Evolutionary conservation across 345 rosid species (phyloP), one percentile per base, ranked within the genome.

Genomic region (Punica granatum): DNA sequence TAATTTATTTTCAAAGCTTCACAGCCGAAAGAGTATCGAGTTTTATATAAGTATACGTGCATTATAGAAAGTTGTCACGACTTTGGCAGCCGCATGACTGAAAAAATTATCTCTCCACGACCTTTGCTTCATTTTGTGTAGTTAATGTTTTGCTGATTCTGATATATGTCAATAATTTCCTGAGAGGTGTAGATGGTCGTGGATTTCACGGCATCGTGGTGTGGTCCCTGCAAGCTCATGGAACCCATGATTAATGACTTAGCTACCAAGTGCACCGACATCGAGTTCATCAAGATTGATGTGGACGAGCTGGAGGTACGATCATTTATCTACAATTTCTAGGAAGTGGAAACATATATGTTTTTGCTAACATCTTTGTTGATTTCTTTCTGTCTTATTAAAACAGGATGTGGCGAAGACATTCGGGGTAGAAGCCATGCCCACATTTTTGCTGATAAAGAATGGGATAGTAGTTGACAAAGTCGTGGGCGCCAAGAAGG

Each of bases 201-300:
- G 42, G 80, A 87, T 74, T 93, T 88, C 81, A 76, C 96, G 18
- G 91, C 95, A 5, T 77, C 78, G 13, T 88, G 97, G 96, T 90
- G 97, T 8, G 90, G 92, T 53, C 92, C 94, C 2, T 88, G 97
- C 72, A 84, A 80, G 67, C 26, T 58, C 54, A 75, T 88, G 69
- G 94, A 88, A 13, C 92, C 90, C 0, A 56, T 61, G 16, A 66
- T 86, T 34, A 78, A 80, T 53, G 89, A 82, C 41, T 74, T 81
- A 21, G 90, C 94, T 6, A 84, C 86, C 14, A 80, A 62, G 43
- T 86, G 79, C 76, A 53, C 78, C 0, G 82, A 87, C 44, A 87
- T 85, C 33, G 81, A 81, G 74, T 87, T 93, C 67, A 72, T 93
- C 82, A 86, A 80, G 85, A 78, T 90, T 49, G 96, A 88, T 65